A percentile compares a stretch with the other conserved stretches of the same genome.
These are phyloP conservation scores for Cercis canadensis DNA, from an alignment of 306 rosid species.

Conservation along the genomic window DNA sequence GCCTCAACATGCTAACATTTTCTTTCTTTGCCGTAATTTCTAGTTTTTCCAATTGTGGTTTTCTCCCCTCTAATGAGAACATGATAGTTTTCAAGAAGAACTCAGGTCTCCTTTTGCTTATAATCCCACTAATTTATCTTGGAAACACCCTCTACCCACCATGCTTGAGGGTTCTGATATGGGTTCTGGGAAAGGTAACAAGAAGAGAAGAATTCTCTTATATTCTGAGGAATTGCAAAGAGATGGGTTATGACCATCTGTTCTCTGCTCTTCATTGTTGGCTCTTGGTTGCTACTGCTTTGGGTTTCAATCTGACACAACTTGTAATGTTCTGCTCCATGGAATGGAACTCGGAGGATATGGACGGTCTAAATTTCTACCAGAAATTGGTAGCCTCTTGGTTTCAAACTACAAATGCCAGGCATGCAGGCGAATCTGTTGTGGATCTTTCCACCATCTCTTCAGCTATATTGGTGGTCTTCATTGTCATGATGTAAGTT, in stretches of 20 bases:
- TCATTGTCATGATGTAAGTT: conserved; percentile 73
- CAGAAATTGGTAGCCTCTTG: conserved; percentile 57
- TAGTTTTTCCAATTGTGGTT: conserved; percentile 70
- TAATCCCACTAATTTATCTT: conserved; percentile 46
- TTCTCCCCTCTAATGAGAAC: conserved; percentile 79
- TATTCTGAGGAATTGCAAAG: conserved; percentile 45
- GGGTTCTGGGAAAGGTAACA: conserved; percentile 42
- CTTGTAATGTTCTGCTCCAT: conserved; percentile 51
- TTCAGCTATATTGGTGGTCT: conserved; percentile 66
- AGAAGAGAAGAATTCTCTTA: conserved; percentile 53
- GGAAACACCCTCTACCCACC: conserved; percentile 75
- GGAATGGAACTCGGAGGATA: conserved; percentile 65
- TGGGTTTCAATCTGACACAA: conserved; percentile 52
- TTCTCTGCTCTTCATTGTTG: conserved; percentile 47
- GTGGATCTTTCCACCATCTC: conserved; percentile 70
- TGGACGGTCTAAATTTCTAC: conserved; percentile 63
- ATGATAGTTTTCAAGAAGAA: conserved; percentile 75
- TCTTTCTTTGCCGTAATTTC: conserved; percentile 64
- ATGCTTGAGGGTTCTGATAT: conserved; percentile 50
- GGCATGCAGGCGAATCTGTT: conserved; percentile 71
- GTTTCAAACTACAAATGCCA: conserved; percentile 59
- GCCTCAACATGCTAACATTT: conserved; percentile 52
- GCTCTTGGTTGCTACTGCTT: conserved; percentile 46
- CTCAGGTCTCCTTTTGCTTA: conserved; percentile 63
- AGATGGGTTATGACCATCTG: conserved; percentile 55